phyloP scores from a whole-genome alignment of 768 basidiomycete species.

The Panaeolus papilionaceus region DNA sequence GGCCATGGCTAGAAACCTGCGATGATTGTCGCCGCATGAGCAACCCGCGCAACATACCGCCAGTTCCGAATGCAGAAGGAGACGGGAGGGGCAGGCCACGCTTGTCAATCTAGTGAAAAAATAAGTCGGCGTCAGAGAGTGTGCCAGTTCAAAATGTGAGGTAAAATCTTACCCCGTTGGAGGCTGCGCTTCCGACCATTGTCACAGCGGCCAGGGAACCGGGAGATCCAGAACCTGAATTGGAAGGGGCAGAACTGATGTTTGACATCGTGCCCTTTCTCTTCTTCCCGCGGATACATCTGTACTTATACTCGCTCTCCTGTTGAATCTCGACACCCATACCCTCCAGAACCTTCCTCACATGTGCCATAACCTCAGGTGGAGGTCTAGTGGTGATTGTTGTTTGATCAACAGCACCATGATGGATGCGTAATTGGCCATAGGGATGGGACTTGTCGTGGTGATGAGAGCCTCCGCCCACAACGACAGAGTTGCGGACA shows the following conservation, averaged over 20 bases:
- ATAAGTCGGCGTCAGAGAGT: constrained; percentile 19
- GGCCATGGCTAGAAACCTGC: constrained; percentile 62
- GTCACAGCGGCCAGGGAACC: constrained; percentile 68
- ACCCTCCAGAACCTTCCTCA: constrained; percentile 76
- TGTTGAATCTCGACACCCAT: constrained; percentile 92
- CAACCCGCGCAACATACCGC: constrained; percentile 86
- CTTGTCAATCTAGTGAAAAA: constrained; percentile 73
- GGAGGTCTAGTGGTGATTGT: constrained; percentile 87
- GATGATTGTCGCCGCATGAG: constrained; percentile 92
- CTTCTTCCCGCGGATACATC: constrained; percentile 82
- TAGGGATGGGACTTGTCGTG: constrained; percentile 34
- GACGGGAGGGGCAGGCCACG: constrained; percentile 88
- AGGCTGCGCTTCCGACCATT: constrained; percentile 82
- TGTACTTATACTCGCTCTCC: constrained; percentile 91
- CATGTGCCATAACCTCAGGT: constrained; percentile 86
- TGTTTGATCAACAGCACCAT: constrained; percentile 90
- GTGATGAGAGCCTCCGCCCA: constrained; percentile 40
- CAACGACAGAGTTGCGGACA: constrained; percentile 57
- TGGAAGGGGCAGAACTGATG: constrained; percentile 26
- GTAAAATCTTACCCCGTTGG: constrained; percentile 75
- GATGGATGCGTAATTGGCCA: constrained; percentile 77
- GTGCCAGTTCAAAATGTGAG: constrained; percentile 15
- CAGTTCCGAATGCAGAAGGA: constrained; percentile 69
- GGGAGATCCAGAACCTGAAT: constrained; percentile 38
- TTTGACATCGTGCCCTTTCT: constrained; percentile 54